Evolutionary conservation across 495 filamentous ascomycete genomes (phyloP), one percentile per base, ranked within the genome.

Genomic region (Penicillium taxi): DNA sequence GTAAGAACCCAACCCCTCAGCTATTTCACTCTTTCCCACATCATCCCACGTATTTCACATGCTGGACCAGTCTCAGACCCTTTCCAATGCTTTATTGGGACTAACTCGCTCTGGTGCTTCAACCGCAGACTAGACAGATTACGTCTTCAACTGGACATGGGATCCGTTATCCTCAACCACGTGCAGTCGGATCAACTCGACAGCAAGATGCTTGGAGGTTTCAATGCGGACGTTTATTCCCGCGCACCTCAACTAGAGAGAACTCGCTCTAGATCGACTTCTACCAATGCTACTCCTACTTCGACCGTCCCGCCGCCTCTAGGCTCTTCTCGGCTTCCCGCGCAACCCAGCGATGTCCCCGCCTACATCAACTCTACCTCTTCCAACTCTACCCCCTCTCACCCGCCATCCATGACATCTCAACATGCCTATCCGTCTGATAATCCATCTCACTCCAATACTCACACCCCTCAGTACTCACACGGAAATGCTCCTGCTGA

Each of bases 121-220:
- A 5, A 12, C 5, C 12, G 45, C 30, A 40, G 37, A 16, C 47
- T 27, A 20, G 22, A 16, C 17, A 19, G 33, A 17, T 23, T 20
- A 21, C 18, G 11, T 4, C 27, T 17, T 42, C 35, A 34, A 23
- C 52, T 42, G 51, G 66, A 62, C 48, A 72, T 73, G 63, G 66
- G 62, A 55, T 65, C 64, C 42, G 56, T 68, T 34, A 42, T 63
- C 27, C 41, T 70, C 49, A 61, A 72, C 53, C 62, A 66, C 39
- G 56, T 68, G 55, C 64, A 56, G 52, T 58, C 62, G 52, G 54
- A 73, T 52, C 56, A 59, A 49, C 42, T 52, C 52, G 54, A 63
- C 43, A 54, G 56, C 59, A 67, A 55, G 52, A 77, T 75, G 72
- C 61, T 74, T 41, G 70, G 66, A 59, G 64, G 61, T 43, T 44